Evolutionary conservation across 2,329 filamentous ascomycete species (phyloP), one percentile per base, ranked within the genome.

Genomic region (Phoma herbarum): DNA sequence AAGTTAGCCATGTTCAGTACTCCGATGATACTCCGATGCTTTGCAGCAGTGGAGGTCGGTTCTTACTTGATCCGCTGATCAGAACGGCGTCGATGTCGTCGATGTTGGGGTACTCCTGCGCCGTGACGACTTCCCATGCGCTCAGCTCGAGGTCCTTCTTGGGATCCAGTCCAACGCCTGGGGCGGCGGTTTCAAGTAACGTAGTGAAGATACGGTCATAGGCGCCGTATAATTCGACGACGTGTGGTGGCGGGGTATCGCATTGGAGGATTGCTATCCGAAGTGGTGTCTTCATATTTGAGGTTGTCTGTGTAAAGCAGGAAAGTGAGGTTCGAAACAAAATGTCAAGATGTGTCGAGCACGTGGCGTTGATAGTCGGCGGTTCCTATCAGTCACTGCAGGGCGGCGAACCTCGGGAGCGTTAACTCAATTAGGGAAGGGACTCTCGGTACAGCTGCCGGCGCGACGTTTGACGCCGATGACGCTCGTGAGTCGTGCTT

Each of bases 241-340:
- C 86, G 42, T 84, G 78, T 1, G 87, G 84, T 48, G 90, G 82
- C 1, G 92, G 92, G 1, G 86, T 90, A 78, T 97, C 94, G 81
- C 91, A 90, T 82, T 97, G 92, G 66, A 98, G 88, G 67, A 98
- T 85, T 45, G 93, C 93, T 77, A 97, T 89, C 55, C 91, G 89
- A 66, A 94, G 80, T 28, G 77, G 73, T 6, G 73, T 70, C 61
- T 74, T 76, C 75, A 78, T 78, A 9, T 20, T 39, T 18, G 25
- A 6, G 44, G 26, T 6, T 50, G 43, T 26, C 14, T 20, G 26
- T 7, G 22, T 8, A 25, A 23, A 2, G 20, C 14, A 4, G 7
- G 9, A 14, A 22, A 14, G 22, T n/a, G 23, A 18, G 26, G 11
- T 31, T 29, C 16, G 31, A 4, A n/a, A 22, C n/a, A 31, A 25